Evolutionary conservation across 306 rosid species (phyloP).

Genomic region (Cicer judaicum): DNA sequence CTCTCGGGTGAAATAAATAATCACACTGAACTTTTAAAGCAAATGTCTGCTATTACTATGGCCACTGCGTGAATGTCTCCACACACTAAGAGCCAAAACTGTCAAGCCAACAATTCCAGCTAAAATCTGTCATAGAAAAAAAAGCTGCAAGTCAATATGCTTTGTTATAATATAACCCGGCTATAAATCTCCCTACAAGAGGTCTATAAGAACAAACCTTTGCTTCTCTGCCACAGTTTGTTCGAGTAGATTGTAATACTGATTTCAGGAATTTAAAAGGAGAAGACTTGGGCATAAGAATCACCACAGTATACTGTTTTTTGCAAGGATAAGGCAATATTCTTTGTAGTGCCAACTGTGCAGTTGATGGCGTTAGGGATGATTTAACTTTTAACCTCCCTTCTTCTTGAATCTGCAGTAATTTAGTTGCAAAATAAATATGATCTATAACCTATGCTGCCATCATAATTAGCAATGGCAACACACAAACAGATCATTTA

Average conservation of each 20-base stretch:
- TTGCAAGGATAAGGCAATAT: conserved; percentile 85
- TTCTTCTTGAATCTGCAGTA: conserved; percentile 75
- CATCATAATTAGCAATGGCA: conserved; percentile 8
- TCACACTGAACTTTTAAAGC: conserved; percentile 36
- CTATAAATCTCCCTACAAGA: conserved; percentile 15
- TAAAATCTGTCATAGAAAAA: conserved; percentile 64
- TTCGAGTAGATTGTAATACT: conserved; percentile 54
- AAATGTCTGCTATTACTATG: conserved; percentile 51
- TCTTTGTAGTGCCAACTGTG: conserved; percentile 74
- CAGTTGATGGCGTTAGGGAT: conserved; percentile 65
- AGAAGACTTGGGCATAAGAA: conserved; percentile 77
- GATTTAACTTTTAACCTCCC: conserved; percentile 76
- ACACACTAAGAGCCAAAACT: conserved; percentile 64
- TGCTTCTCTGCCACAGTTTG: conserved; percentile 56
- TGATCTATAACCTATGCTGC: conserved; percentile 29
- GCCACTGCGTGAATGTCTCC: conserved; percentile 69
- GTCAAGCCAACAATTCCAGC: conserved; percentile 69
- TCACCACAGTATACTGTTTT: conserved; percentile 82
- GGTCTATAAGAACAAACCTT: conserved; percentile 58
- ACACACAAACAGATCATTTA: conserved; percentile 12
- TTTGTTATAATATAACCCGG: conserved; percentile 12
- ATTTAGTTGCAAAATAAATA: conserved; percentile 31
- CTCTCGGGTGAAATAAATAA: conserved; percentile 30
- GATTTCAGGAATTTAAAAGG: conserved; percentile 63
- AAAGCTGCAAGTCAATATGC: conserved; percentile 13